Base-by-base conservation (phyloP, 2,329 filamentous ascomycete genomes). In the Alternaria arbusti region DNA sequence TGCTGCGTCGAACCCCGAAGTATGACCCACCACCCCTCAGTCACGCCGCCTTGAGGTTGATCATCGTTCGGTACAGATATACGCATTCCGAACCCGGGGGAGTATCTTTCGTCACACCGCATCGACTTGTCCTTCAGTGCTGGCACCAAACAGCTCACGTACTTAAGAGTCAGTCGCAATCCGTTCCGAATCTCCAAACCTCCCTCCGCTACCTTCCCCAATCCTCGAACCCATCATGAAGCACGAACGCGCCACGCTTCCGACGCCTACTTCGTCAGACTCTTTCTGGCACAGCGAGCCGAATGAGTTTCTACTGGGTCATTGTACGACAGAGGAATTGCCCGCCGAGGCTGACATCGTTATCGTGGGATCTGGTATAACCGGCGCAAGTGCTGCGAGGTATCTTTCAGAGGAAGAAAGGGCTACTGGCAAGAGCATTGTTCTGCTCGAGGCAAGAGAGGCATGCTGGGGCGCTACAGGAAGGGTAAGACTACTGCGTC, bases 381-480 rank as follows among this genome's bases (percentile, higher is more conserved):
- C 91, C 2, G 92, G 91, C n/a, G 82, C 89, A 1, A 91, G 90
- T 78, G 90, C 89, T 0, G 90, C 90, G 4, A 85, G 88, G 66
- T 88, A 87, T 73, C 82, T 93, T 55, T 65, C 74, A 64, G 78
- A 86, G 81, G 73, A 84, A 82, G 60, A 81, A 66, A 66, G 78
- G 62, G 70, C 78, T 36, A 73, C 81, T 43, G 82, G 84, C 6
- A 81, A 85, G 62, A 83, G 80, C n/a, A 86, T 94, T 8, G 83
- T 94, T 6, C 86, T 94, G 82, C 83, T 95, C 6, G 92, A 95
- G 80, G 92, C 92, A 13, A 85, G 92, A 71, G 91, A 94, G 82
- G 91, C 89, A 5, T 94, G 91, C 74, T 94, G 88, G 87, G 92
- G 92, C 17, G 92, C 92, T n/a, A 95, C 91, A 1, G 91, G 92